Conservation (phyloP, 176 grass and related monocot species). For the Puya raimondii region DNA sequence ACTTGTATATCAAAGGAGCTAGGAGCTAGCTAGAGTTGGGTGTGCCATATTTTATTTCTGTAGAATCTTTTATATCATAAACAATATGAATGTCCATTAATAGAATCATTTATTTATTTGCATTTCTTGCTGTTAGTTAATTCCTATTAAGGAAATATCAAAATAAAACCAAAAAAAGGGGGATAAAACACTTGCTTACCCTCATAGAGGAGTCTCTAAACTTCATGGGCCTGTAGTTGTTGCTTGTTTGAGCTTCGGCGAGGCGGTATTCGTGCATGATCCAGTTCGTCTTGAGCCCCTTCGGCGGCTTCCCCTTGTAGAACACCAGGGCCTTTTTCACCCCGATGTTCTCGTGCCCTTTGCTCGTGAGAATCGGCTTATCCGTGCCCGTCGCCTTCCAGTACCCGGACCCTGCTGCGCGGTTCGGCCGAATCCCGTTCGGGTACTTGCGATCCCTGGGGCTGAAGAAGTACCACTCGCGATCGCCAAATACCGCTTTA, state of each 20-base stretch:
- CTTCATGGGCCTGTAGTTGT: constrained; percentile 61
- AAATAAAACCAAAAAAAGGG: not conserved
- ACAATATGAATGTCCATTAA: not conserved
- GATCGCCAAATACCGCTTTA: constrained; percentile 58
- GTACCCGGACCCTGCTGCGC: constrained; percentile 73
- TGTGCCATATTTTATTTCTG: too few relatives aligned
- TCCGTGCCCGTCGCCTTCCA: constrained; percentile 98
- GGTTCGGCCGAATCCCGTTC: constrained; percentile 84
- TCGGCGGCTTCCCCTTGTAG: constrained; percentile 80
- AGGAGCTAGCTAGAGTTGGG: too few relatives aligned
- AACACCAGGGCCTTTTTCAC: constrained; percentile 97
- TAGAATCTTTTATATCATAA: too few relatives aligned
- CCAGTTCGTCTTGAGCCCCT: constrained; percentile 81
- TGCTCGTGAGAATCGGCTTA: constrained; percentile 61
- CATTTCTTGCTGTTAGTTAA: not conserved
- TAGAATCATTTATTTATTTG: not conserved
- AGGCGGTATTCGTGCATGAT: constrained; percentile 99
- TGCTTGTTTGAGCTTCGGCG: constrained; percentile 32
- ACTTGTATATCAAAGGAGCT: too few relatives aligned
- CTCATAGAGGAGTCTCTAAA: constrained; percentile 88
- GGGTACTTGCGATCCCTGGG: constrained; percentile 91
- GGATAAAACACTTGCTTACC: constrained; percentile 24
- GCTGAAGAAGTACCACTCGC: constrained; percentile 96
- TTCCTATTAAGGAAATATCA: not conserved
- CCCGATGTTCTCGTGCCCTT: constrained; percentile 42